Percentiles rank a stretch among this genome's conserved stretches.
Conservation (phyloP, 495 filamentous ascomycete genomes). For the Penicillium turbatum region DNA sequence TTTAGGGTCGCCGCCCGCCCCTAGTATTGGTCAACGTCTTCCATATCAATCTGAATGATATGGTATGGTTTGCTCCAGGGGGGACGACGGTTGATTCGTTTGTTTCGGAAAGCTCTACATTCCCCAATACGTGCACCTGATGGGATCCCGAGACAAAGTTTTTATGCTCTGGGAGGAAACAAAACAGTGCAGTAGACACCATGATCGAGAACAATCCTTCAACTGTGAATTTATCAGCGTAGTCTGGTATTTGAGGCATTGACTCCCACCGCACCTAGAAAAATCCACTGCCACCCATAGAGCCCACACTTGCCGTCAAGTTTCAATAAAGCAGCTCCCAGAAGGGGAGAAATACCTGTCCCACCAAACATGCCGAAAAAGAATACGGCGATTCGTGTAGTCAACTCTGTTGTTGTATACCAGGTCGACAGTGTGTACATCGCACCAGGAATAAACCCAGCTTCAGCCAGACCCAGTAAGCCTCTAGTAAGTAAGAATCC, state of each 20-base stretch:
- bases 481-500: constrained; percentile 43
- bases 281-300: constrained; percentile 57
- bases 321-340: constrained; percentile 42
- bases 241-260: neutral
- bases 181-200: constrained; percentile 19
- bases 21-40: constrained; percentile 21
- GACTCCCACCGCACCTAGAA: constrained; percentile 29
- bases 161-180: neutral
- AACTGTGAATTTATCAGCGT: constrained; percentile 18
- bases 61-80: neutral
- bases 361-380: constrained; percentile 51
- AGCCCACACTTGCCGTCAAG: constrained; percentile 48
- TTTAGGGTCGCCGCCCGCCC: too few relatives aligned
- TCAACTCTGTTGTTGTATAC: constrained; percentile 49
- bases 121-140: neutral
- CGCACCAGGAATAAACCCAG: constrained; percentile 54
- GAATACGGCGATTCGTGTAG: constrained; percentile 47
- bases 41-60: constrained; percentile 12
- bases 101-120: neutral
- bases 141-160: neutral
- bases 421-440: constrained; percentile 55
- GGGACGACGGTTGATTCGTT: neutral
- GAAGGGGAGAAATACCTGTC: constrained; percentile 43
- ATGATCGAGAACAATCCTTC: constrained; percentile 48
- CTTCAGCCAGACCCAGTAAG: constrained; percentile 49